Conservation (phyloP, 1,284 basidiomycete genomes). For the Cutaneotrichosporon curvatum region DNA sequence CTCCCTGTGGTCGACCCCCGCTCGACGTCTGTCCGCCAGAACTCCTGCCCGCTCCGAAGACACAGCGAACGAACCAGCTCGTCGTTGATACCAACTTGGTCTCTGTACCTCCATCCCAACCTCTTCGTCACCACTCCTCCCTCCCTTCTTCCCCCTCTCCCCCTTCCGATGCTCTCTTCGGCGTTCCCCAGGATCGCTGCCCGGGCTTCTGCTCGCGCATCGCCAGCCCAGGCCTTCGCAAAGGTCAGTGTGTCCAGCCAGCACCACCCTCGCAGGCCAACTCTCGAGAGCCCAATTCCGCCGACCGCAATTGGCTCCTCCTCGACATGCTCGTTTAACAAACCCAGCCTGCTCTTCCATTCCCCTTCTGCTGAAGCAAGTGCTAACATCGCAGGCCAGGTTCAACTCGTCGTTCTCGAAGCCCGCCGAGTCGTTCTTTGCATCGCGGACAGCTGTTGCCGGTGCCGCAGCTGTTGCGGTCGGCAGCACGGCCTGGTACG, state of each 20-base stretch:
- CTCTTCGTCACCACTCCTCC: slow-evolving; percentile 7
- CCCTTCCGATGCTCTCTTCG: slow-evolving; percentile 36
- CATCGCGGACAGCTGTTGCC: slow-evolving; percentile 70
- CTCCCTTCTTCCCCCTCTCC: slow-evolving; percentile 8
- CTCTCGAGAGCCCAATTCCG: too few relatives aligned
- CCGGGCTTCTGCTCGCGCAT: slow-evolving; percentile 25
- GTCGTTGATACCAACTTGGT: neutral
- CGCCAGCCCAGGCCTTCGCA: slow-evolving; percentile 14
- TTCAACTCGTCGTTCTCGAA: slow-evolving; percentile 35
- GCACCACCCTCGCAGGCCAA: too few relatives aligned
- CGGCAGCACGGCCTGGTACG: slow-evolving; percentile 92
- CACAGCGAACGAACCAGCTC: neutral
- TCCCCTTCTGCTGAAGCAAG: neutral
- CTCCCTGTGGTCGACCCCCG: neutral
- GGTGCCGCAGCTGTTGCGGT: slow-evolving; percentile 71
- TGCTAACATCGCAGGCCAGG: slow-evolving; percentile 23
- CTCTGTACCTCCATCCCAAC: slow-evolving; percentile 7
- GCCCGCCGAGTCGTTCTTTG: slow-evolving; percentile 20
- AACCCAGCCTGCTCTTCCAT: too few relatives aligned
- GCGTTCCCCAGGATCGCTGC: slow-evolving; percentile 38
- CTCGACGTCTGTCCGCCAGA: neutral
- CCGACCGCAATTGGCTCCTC: too few relatives aligned
- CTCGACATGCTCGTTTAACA: too few relatives aligned
- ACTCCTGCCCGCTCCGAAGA: neutral
- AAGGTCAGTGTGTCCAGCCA: too few relatives aligned